Evolutionary conservation across 495 filamentous ascomycete genomes (phyloP).

Genomic region (Mycothermus thermophilus): DNA sequence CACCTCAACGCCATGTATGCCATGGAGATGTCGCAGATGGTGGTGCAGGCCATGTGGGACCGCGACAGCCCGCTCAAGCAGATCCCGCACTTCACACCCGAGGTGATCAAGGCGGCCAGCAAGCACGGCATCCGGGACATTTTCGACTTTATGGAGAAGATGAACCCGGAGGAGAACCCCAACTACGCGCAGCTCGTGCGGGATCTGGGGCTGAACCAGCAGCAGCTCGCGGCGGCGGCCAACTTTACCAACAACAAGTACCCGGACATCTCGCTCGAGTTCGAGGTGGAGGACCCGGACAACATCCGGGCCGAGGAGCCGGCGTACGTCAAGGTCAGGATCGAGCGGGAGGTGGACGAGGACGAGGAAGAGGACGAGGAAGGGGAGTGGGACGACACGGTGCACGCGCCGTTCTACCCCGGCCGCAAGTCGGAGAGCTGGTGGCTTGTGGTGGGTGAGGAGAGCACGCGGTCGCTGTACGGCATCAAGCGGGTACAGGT

Average conservation of each 20-base stretch:
- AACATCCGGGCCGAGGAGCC: conserved; percentile 65
- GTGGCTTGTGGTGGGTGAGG: conserved; percentile 93
- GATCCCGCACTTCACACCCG: conserved; percentile 83
- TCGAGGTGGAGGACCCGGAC: conserved; percentile 71
- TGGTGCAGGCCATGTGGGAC: conserved; percentile 98
- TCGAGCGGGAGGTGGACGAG: conserved; percentile 70
- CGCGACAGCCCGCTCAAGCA: conserved; percentile 93
- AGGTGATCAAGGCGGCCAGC: conserved; percentile 71
- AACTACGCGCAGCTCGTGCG: conserved; percentile 63
- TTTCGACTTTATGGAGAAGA: conserved; percentile 96
- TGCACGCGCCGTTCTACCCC: conserved; percentile 94
- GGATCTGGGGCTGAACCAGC: conserved; percentile 61
- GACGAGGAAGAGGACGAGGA: conserved; percentile 56
- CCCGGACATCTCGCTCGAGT: conserved; percentile 80
- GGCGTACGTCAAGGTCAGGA: conserved; percentile 70
- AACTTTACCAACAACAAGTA: conserved; percentile 95
- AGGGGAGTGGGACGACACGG: conserved; percentile 64
- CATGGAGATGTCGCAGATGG: conserved; percentile 99
- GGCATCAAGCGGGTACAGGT: conserved; percentile 94
- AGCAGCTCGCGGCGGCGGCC: conserved; percentile 76
- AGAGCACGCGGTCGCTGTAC: conserved; percentile 69
- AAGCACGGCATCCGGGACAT: conserved; percentile 76
- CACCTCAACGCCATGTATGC: conserved; percentile 94
- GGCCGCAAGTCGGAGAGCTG: conserved; percentile 85
- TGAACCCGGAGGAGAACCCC: conserved; percentile 84